Percentiles rank a stretch among this genome's conserved stretches.
phyloP scores from a whole-genome alignment of 2,329 filamentous ascomycete species.

The Penicillium sp. region DNA sequence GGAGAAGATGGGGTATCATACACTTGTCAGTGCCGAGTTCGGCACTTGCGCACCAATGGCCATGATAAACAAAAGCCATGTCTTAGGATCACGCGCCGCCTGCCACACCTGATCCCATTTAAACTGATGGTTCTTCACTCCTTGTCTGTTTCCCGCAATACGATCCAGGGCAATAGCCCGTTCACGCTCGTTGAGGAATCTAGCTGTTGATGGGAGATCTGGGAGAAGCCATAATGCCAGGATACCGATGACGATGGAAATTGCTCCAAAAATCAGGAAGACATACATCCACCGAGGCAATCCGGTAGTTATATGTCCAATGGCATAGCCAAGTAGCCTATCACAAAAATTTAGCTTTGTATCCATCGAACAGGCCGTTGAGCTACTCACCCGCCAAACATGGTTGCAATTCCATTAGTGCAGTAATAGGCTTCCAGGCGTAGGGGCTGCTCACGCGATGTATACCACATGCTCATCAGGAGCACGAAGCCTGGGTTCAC shows the following conservation, averaged over 20 bases:
- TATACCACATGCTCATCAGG: conserved; percentile 55
- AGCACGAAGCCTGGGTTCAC: conserved; percentile 53
- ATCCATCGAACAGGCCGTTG: neutral
- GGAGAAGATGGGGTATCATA: conserved; percentile 6
- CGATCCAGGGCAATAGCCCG: conserved; percentile 56
- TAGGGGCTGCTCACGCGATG: conserved; percentile 49
- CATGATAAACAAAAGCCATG: conserved; percentile 59
- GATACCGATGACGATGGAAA: conserved; percentile 40
- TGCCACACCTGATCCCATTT: conserved; percentile 50
- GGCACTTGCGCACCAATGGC: conserved; percentile 56
- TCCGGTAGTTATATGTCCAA: conserved; percentile 58
- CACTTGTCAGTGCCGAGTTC: conserved; percentile 56
- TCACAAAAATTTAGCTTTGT: neutral
- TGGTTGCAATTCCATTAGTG: conserved; percentile 60
- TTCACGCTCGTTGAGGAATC: conserved; percentile 49
- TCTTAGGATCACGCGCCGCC: conserved; percentile 55
- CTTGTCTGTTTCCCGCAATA: conserved; percentile 52
- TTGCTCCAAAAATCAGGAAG: conserved; percentile 55
- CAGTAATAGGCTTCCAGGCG: conserved; percentile 58
- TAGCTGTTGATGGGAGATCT: conserved; percentile 47
- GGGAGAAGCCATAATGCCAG: conserved; percentile 42
- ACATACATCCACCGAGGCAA: conserved; percentile 57
- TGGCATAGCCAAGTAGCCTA: conserved; percentile 56
- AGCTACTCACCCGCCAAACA: conserved; percentile 54
- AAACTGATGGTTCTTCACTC: conserved; percentile 55